Evolutionary conservation across 2,329 filamentous ascomycete species (phyloP), one percentile per base, ranked within the genome.

Genomic region (Fusarium torreyae): DNA sequence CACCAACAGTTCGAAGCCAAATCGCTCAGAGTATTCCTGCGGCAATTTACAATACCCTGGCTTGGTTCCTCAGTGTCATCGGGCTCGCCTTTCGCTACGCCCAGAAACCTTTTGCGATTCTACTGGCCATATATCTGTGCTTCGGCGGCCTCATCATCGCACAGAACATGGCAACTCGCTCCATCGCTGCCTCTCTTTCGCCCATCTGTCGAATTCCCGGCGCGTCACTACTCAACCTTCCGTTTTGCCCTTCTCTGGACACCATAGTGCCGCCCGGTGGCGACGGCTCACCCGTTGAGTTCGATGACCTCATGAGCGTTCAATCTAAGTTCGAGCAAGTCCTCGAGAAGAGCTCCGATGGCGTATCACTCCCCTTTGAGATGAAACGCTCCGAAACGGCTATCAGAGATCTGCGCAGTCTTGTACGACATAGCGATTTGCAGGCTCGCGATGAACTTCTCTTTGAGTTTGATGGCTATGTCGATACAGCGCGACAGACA

Each of bases 311-410:
- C 22, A 91, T 96, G 83, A 85, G 85, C 18, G 87, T 92, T 2
- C 93, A 97, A 77, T 83, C 87, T n/a, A 86, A 89, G 28, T 94
- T 97, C 57, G 92, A 94, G 77, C 87, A 91, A 59, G 89, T 96
- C 1, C 80, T 96, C 6, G 88, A 92, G 69, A 87, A 89, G 61
- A 89, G 88, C 17, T 86, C 88, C 2, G 85, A 89, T 22, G 88
- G 89, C 2, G 87, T 90, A 3, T 88, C 88, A 2, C 80, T 96
- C 5, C 92, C 92, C 0, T 83, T 92, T 70, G 91, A 93, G 71
- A 94, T 96, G 89, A 94, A 94, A 81, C 87, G 89, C 11, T 90
- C 90, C 4, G 92, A 95, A 77, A 84, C 88, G 3, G 89, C 91
- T 2, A 89, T 96, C 36, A 87, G 92, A 40, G 92, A 94, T 72